These are phyloP conservation scores for Colletotrichum liriopes DNA, from an alignment of 2,329 filamentous ascomycete genomes.

Conservation along the genomic window DNA sequence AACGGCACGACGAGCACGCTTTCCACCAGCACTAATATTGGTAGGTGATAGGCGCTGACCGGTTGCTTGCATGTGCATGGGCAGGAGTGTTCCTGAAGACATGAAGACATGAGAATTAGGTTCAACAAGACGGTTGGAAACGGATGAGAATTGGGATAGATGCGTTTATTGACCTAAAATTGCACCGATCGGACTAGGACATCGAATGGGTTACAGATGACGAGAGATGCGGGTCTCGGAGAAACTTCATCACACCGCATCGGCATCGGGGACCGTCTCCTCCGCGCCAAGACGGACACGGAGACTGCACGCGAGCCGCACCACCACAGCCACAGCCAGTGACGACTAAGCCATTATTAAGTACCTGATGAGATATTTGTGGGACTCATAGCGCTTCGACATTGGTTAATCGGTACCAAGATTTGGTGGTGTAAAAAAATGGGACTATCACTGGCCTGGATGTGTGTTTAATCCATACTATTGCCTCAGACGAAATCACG, in stretches of 20 bases:
- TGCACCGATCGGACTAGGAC: too few relatives aligned
- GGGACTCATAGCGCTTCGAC: constrained; percentile 13
- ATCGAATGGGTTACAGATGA: neutral
- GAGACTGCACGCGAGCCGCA: neutral
- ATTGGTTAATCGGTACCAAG: neutral
- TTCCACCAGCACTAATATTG: neutral
- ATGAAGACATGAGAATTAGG: neutral
- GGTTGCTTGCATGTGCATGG: neutral
- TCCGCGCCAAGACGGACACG: constrained; percentile 10
- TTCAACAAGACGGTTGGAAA: neutral
- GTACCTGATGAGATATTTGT: neutral
- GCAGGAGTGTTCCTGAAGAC: neutral
- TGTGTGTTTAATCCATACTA: neutral
- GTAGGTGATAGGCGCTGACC: neutral
- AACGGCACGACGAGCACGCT: neutral
- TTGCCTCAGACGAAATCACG: constrained; percentile 1
- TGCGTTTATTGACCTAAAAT: too few relatives aligned
- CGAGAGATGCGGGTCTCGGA: neutral
- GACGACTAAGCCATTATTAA: constrained; percentile 33
- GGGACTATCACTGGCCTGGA: constrained; percentile 2
- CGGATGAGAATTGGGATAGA: neutral
- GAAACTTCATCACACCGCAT: neutral
- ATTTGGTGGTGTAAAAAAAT: neutral
- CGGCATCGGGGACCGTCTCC: neutral
- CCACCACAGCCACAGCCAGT: constrained; percentile 4